Evolutionary conservation across 768 basidiomycete genomes (phyloP), one percentile per base, ranked within the genome.

Genomic region (Xerocomus potaroensis): DNA sequence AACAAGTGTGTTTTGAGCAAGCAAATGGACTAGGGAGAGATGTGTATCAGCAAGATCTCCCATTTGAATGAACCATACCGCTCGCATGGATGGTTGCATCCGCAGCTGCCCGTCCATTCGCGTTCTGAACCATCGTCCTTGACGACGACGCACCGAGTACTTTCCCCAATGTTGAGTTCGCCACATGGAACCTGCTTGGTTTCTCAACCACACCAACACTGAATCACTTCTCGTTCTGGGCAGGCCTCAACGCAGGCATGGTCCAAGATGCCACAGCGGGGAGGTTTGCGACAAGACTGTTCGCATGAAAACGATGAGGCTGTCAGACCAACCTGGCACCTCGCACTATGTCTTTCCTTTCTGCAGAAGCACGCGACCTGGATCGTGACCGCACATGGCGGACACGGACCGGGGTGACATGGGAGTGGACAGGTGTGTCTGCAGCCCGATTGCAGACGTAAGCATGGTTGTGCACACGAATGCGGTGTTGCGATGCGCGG

Each of bases 401-500:
- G 94, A 68, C 96, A 99, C 0, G 95, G 96, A 0, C 95, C 96
- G 0, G 96, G 95, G 63, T 97, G 95, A 59, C 95, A 98, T 12
- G 73, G 71, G 12, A 92, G 62, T 0, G 92, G 80, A 63, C 94
- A 98, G 0, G 90, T 73, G 60, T 97, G 95, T 0, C 74, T 72
- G 55, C 95, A 99, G 0, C 55, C 55, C 23, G 70, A 67, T 2
- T 84, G 78, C 5, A 66, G 48, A 11, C 86, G 80, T 0, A 80
- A 73, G 60, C 88, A 91, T 0, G 81, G 74, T 50, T 77, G 77
- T 1, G 77, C 84, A 52, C 90, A 91, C 3, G 85, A 88, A 58
- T 91, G 87, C 1, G 85, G 84, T 3, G 83, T 86, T 0, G 84
- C 76, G 4, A 85, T 73, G 8, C 83, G 80, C 0, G 81, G 71